Conservation (phyloP, 495 filamentous ascomycete genomes). For the Penicillium waksmanii region DNA sequence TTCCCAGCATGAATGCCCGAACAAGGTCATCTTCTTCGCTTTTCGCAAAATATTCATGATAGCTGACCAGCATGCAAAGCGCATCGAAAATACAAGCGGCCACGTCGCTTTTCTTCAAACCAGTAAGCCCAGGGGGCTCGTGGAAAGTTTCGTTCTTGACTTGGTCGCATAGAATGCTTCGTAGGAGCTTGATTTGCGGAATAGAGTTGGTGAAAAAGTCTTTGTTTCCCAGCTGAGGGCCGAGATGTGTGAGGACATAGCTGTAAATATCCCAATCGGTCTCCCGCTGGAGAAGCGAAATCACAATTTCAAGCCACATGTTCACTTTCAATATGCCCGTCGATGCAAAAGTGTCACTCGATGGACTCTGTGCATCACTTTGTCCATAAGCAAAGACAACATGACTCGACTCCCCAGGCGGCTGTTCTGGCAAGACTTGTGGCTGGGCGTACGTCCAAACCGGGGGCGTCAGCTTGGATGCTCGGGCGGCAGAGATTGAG, state of each 20-base stretch:
- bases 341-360: slow-evolving; percentile 28
- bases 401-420: slow-evolving; percentile 48
- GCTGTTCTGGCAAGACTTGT: slow-evolving; percentile 57
- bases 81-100: slow-evolving; percentile 84
- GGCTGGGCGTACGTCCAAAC: slow-evolving; percentile 59
- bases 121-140: slow-evolving; percentile 72
- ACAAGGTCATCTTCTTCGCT: slow-evolving; percentile 88
- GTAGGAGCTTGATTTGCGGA: slow-evolving; percentile 74
- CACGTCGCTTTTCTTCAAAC: slow-evolving; percentile 85
- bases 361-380: slow-evolving; percentile 19
- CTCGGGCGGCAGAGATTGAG: slow-evolving; percentile 40
- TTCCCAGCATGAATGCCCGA: slow-evolving; percentile 77
- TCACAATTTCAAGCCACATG: slow-evolving; percentile 75
- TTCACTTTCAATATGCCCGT: slow-evolving; percentile 61
- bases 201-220: slow-evolving; percentile 76
- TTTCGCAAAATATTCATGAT: slow-evolving; percentile 82
- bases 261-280: slow-evolving; percentile 94
- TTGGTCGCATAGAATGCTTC: slow-evolving; percentile 78
- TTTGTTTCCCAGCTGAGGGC: slow-evolving; percentile 85
- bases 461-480: slow-evolving; percentile 49
- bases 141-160: slow-evolving; percentile 72
- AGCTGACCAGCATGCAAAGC: slow-evolving; percentile 82
- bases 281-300: slow-evolving; percentile 73
- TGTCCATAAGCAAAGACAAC: slow-evolving; percentile 46
- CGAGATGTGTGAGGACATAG: slow-evolving; percentile 84